Evolutionary conservation across 108 stramenopile genomes (phyloP), one percentile per base, ranked within the genome.

Genomic region (Aurantiochytrium sp.): DNA sequence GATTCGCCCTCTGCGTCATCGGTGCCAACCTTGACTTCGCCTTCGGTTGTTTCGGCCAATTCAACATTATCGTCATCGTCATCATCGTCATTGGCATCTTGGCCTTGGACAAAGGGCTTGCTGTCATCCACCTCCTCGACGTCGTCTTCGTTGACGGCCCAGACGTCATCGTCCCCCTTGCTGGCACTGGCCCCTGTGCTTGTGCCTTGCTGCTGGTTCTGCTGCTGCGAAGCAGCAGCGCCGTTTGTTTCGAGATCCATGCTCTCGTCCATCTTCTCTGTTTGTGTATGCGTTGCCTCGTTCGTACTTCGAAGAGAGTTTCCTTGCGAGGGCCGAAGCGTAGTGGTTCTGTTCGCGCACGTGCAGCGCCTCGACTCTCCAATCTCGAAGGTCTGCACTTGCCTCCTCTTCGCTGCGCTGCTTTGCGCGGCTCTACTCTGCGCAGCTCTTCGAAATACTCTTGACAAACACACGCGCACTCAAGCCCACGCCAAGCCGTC

Each of bases 81-180:
- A 43, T 73, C 89, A 44, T 89, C 76, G 23, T 87, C 91, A 45
- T 83, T 93, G 12, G 93, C 96, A 72, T 95, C 89, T 19, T n/a
- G 35, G 58, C 29, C 89, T 42, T 89, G 64, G 0, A 35, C 58
- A 16, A 47, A 92, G 42, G 95, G 93, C 45, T 91, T 87, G 72
- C 93, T 91, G 21, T 95, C 91, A 53, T 95, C 95, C 58, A 94
- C 93, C n/a, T 95, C 95, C 91, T 96, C 96, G 59, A 96, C 91
- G 28, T 93, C 96, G 49, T 95, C 96, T 35, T 92, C 93, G 88
- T 92, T 90, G 64, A 95, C 94, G 14, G 44, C 64, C 35, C n/a
- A 12, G 88, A 51, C 55, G 49, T 42, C 57, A 21, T 90, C 89
- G 45, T 87, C 89, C 58, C 23, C 73, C 8, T 89, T 59, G 49